Evolutionary conservation across 2,329 filamentous ascomycete species (phyloP), one percentile per base, ranked within the genome.

Genomic region (Colletotrichum lindemuthianum): DNA sequence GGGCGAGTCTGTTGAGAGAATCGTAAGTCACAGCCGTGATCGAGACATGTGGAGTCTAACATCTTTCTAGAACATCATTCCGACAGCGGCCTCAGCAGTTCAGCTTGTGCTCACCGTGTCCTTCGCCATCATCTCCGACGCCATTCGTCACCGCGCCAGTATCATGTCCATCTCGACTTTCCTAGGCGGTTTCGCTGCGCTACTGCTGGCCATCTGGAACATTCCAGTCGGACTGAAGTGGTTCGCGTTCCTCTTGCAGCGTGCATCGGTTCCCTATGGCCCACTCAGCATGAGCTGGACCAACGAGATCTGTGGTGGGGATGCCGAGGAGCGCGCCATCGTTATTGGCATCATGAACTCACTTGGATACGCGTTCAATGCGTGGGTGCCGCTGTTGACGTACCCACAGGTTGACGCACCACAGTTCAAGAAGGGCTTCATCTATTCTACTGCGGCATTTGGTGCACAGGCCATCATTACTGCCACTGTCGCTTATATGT

Each of bases 151-250:
- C 34, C 53, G 63, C 8, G 63, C 63, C 2, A 43, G 63, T 2
- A 47, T 66, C 37, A 66, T 66, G 60, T 66, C 63, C 3, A 33
- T 64, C 4, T 66, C 63, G 1, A 64, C 63, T n/a, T 63, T 64
- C 34, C 59, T 66, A 11, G 60, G 60, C 4, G 60, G 59, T 1
- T 41, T 66, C 7, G 63, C 59, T 4, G 59, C 59, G 4, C 24
- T 64, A 15, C 84, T 87, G 33, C 75, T 87, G 4, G 76, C 81
- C 1, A 74, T 86, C 9, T 88, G 85, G 86, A 72, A 84, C 15
- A 84, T 88, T 0, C 84, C 85, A 0, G 84, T 87, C 61, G 70
- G 78, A 0, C 82, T 84, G 0, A 75, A 81, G 13, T 87, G 84
- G 83, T 85, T 85, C 56, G 83, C 82, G 0, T 70, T 87, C 78